Percentiles rank a stretch among this genome's conserved stretches.
These are phyloP conservation scores for Rhodomyrtus psidioides DNA, from an alignment of 441 rosid genomes.

Conservation along the genomic window DNA sequence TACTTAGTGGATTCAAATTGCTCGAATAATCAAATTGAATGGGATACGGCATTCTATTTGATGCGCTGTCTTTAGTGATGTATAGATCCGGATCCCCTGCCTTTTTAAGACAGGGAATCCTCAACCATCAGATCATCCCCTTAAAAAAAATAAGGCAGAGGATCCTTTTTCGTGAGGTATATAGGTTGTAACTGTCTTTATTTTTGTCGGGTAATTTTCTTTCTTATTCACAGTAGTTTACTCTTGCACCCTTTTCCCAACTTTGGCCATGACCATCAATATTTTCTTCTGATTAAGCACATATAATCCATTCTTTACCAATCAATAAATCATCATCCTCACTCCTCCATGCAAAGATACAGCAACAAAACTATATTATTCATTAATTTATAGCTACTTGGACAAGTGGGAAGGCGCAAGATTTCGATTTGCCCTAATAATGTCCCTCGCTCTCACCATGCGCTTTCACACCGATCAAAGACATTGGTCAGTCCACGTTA, in stretches of 20 bases:
- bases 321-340: background rate
- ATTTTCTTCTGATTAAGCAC: background rate
- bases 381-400: background rate
- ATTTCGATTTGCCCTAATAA: background rate
- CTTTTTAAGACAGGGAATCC: too few species aligned
- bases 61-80: background rate
- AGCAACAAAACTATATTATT: background rate
- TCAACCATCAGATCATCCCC: too few species aligned
- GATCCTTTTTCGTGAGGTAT: too few species aligned
- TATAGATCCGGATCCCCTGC: too few species aligned
- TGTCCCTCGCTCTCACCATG: background rate
- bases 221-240: background rate
- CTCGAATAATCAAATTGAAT: background rate
- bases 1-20: background rate
- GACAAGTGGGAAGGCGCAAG: background rate
- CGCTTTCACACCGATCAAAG: constrained; percentile 13
- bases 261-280: background rate
- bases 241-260: background rate
- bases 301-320: background rate
- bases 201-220: background rate
- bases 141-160: too few species aligned
- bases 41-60: too few species aligned
- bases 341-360: background rate
- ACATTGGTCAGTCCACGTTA: constrained; percentile 27
- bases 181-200: background rate